phyloP scores from a whole-genome alignment of 2,329 filamentous ascomycete species.

The Diplodia corticola region DNA sequence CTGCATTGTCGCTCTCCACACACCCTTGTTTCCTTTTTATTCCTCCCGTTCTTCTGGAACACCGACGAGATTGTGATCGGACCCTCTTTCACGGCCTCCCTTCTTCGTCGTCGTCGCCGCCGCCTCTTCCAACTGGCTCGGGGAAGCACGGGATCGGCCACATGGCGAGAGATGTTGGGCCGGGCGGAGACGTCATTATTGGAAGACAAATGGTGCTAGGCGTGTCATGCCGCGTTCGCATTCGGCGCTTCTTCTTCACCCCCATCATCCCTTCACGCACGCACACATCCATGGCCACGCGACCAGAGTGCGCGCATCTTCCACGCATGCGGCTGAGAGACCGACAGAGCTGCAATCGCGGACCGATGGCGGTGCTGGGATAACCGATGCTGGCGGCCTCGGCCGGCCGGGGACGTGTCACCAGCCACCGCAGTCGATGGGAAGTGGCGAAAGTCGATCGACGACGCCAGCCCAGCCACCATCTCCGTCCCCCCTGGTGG shows the following conservation, averaged over 20 bases:
- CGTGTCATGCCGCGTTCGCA: not conserved
- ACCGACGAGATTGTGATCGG: not conserved
- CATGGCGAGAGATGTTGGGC: not conserved
- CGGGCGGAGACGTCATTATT: constrained; percentile 12
- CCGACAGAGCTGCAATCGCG: no score
- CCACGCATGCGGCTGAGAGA: not conserved
- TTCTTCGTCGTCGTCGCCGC: not conserved
- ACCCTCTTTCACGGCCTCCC: not conserved
- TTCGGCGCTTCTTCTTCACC: constrained; percentile 6
- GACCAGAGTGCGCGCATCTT: not conserved
- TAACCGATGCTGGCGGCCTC: no score
- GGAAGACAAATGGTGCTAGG: not conserved
- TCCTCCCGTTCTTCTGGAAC: not conserved
- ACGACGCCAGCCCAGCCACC: not conserved
- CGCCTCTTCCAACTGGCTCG: not conserved
- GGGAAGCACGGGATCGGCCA: not conserved
- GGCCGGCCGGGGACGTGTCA: no score
- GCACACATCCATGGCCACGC: not conserved
- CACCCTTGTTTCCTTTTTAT: not conserved
- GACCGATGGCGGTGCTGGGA: no score
- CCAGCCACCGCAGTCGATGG: no score
- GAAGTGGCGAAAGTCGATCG: no score
- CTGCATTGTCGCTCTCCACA: not conserved
- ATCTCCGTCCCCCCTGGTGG: not conserved
- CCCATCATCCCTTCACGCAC: not conserved